Conservation (phyloP, 805 yeast genomes). For the Wickerhamomyces chaumierensis region DNA sequence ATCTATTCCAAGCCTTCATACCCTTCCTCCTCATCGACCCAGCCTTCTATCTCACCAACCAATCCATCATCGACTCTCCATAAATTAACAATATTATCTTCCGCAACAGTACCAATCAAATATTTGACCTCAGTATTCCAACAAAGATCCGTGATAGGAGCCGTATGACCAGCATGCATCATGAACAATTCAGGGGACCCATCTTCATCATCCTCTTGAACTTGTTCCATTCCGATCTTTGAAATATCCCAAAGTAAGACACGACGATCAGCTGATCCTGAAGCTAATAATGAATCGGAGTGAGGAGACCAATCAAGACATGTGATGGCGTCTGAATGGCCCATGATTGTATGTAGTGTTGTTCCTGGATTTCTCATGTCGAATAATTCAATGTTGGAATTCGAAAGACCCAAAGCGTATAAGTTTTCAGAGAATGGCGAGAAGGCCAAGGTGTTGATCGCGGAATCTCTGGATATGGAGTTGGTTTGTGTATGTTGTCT, state of each 20-base stretch:
- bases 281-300: slow-evolving; percentile 65
- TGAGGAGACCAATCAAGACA: slow-evolving; percentile 70
- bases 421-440: slow-evolving; percentile 50
- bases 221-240: slow-evolving; percentile 76
- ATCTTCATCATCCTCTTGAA: slow-evolving; percentile 81
- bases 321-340: slow-evolving; percentile 67
- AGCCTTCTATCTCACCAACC: background rate
- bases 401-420: slow-evolving; percentile 60
- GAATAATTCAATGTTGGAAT: slow-evolving; percentile 52
- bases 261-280: slow-evolving; percentile 69
- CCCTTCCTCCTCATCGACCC: background rate
- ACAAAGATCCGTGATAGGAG: slow-evolving; percentile 60
- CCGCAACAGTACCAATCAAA: slow-evolving; percentile 52
- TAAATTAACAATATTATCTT: slow-evolving; percentile 33
- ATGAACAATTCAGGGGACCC: slow-evolving; percentile 81
- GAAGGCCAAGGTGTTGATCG: slow-evolving; percentile 56
- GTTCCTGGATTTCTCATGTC: slow-evolving; percentile 42
- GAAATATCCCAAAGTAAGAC: slow-evolving; percentile 73
- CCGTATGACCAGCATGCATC: slow-evolving; percentile 91
- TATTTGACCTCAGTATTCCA: slow-evolving; percentile 64
- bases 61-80: slow-evolving; percentile 26
- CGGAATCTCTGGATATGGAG: slow-evolving; percentile 20
- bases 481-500: slow-evolving; percentile 23
- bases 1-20: background rate
- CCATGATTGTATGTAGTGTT: slow-evolving; percentile 62